A percentile compares a stretch with the other conserved stretches of the same genome.
Conservation (phyloP, 2,329 filamentous ascomycete species). For the Colletotrichum godetiae region DNA sequence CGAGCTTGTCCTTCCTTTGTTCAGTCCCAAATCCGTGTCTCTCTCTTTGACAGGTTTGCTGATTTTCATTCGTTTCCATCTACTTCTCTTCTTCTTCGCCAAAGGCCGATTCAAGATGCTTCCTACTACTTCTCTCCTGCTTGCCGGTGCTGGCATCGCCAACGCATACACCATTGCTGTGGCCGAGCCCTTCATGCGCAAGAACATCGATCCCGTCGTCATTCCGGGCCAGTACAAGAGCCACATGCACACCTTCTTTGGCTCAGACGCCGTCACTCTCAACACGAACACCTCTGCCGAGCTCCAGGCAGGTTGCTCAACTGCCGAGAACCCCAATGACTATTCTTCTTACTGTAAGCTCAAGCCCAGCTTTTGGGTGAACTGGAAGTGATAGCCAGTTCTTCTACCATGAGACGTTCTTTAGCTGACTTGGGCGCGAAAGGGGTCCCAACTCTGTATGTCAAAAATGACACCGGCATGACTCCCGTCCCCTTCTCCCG, state of each 20-base stretch:
- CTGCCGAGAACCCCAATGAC: constrained; percentile 58
- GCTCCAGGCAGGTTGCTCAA: constrained; percentile 56
- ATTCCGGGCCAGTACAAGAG: constrained; percentile 45
- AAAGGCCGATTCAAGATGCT: neutral
- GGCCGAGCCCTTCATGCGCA: constrained; percentile 43
- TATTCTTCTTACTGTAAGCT: constrained; percentile 55
- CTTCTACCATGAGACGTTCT: too few relatives aligned
- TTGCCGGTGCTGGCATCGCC: constrained; percentile 33
- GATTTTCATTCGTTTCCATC: constrained; percentile 10
- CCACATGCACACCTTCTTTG: constrained; percentile 50
- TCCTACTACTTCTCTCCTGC: constrained; percentile 17
- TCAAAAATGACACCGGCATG: constrained; percentile 45
- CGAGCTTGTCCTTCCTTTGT: neutral
- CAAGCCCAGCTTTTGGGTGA: neutral
- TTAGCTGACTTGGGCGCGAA: neutral
- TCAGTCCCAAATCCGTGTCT: neutral
- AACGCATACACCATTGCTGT: constrained; percentile 40
- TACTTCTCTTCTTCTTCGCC: neutral
- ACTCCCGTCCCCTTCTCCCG: constrained; percentile 47
- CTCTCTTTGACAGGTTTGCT: neutral
- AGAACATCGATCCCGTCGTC: constrained; percentile 48
- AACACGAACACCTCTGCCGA: constrained; percentile 41
- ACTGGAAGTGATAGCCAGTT: neutral
- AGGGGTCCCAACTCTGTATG: constrained; percentile 54
- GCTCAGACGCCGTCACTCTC: constrained; percentile 46